Base-by-base conservation (phyloP, 495 filamentous ascomycete species). In the Penicillium turbatum region DNA sequence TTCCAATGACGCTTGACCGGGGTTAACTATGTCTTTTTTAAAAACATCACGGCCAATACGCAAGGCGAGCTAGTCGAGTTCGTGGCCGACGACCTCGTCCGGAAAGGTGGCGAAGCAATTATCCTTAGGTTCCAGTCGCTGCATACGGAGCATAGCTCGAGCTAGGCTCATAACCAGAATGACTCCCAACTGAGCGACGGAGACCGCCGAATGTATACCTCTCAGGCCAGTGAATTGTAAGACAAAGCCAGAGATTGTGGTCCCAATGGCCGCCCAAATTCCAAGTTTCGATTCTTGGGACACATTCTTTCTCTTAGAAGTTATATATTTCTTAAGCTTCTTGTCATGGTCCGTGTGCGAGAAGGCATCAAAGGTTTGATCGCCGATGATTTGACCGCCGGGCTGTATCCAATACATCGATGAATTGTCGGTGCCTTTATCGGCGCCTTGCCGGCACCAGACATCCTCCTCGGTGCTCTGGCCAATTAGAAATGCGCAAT, bases 301-400 rank as follows among this genome's bases (percentile, higher is more conserved):
- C n/a, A 7, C 42, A 2, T 15, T 31, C 13, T 49, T 43, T 29
- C 42, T 53, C 35, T 15, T 53, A 2, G 55, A 57, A 21, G 34
- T 38, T 11, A 31, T 48, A 19, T 57, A 57, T 12, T 53, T 46
- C 17, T 48, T 8, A 0, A 53, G 40, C 2, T 5, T 9, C 2
- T 48, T 35, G 1, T 48, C 37, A 36, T 45, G 16, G 13, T 45
- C 53, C 24, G 35, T 50, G 12, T 55, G 40, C 8, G 17, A 19
- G 37, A 57, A 57, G 8, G 55, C 43, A 17, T 57, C 43, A 24
- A 57, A 57, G 13, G 43, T 48, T 36, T 57, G 49, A 32, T 57
- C 55, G 1, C 55, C 55, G 6, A 53, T n/a, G 11, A 48, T 21
- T 21, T 57, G 55, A 17, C 19, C 27, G 5, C 55, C 49, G n/a